A percentile compares a stretch with the other conserved stretches of the same genome.
phyloP scores from a whole-genome alignment of 139 green algal species.

The Choricystis sp. region DNA sequence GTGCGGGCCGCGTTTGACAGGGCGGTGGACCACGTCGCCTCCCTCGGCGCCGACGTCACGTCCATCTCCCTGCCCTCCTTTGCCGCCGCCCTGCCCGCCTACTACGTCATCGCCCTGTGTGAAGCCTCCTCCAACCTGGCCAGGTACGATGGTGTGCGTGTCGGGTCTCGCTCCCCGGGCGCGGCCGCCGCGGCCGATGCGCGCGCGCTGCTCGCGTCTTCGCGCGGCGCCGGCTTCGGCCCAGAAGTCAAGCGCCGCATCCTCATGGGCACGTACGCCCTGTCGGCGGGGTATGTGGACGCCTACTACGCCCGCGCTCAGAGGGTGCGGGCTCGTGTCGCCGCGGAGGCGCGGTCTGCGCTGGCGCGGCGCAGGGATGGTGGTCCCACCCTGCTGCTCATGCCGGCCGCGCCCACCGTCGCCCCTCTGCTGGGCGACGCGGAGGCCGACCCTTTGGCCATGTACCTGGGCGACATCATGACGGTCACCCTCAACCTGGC shows the following conservation, averaged over 20 bases:
- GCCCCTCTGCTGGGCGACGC: slow-evolving; percentile 80
- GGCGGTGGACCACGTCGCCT: slow-evolving; percentile 41
- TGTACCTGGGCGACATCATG: slow-evolving; percentile 93
- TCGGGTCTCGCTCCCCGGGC: slow-evolving; percentile 27
- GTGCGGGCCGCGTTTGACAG: slow-evolving; percentile 22
- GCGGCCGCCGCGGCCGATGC: not conserved
- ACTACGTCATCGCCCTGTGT: slow-evolving; percentile 86
- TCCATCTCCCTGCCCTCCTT: slow-evolving; percentile 61
- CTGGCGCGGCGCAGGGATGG: not conserved
- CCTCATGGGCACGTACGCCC: slow-evolving; percentile 93
- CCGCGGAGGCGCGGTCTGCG: slow-evolving; percentile 32
- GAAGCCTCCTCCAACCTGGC: slow-evolving; percentile 92
- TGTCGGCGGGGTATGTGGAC: slow-evolving; percentile 90
- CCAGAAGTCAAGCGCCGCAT: slow-evolving; percentile 86
- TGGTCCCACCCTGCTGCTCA: slow-evolving; percentile 46
- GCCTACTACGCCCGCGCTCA: slow-evolving; percentile 94
- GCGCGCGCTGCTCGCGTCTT: not conserved
- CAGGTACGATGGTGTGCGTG: slow-evolving; percentile 89
- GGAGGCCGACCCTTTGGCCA: slow-evolving; percentile 62
- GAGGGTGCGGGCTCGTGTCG: slow-evolving; percentile 79
- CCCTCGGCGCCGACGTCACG: slow-evolving; percentile 52
- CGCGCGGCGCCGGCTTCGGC: slow-evolving; percentile 49
- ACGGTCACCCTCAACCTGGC: slow-evolving; percentile 89
- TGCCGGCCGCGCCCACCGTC: slow-evolving; percentile 60
- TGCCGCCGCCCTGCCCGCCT: slow-evolving; percentile 67